Evolutionary conservation across 2,329 filamentous ascomycete genomes (phyloP).

Genomic region (Phoma sp.): DNA sequence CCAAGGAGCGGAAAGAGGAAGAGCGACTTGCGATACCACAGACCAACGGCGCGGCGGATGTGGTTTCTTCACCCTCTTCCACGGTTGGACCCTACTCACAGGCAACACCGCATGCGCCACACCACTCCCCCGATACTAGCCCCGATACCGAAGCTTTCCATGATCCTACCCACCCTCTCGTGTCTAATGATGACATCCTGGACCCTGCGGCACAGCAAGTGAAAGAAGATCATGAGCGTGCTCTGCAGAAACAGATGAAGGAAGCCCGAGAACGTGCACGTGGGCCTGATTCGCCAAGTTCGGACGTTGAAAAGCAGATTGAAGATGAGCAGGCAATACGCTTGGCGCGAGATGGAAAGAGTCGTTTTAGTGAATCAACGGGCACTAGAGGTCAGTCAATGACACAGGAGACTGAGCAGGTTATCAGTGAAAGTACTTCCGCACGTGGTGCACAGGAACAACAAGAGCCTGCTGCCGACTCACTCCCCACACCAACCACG

Average conservation of each 20-base stretch:
- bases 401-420: conserved; percentile 34
- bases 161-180: conserved; percentile 38
- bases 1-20: conserved; percentile 50
- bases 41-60: conserved; percentile 34
- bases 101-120: conserved; percentile 73
- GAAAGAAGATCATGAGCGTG: conserved; percentile 63
- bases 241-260: conserved; percentile 59
- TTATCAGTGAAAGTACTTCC: conserved; percentile 14
- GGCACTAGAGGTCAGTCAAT: conserved; percentile 27
- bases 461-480: conserved; percentile 37
- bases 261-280: conserved; percentile 53
- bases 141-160: conserved; percentile 67
- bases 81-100: conserved; percentile 74
- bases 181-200: conserved; percentile 41
- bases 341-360: conserved; percentile 43
- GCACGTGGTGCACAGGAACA: conserved; percentile 18
- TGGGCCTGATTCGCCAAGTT: conserved; percentile 57
- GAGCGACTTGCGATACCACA: conserved; percentile 40
- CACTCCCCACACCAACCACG: conserved; percentile 46
- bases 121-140: conserved; percentile 76
- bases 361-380: conserved; percentile 31
- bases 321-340: conserved; percentile 61
- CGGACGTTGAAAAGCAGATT: conserved; percentile 65
- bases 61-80: conserved; percentile 65
- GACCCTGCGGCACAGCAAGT: conserved; percentile 49